These are phyloP conservation scores for Hyaloscypha hepaticicola DNA, from an alignment of 495 filamentous ascomycete genomes.

Conservation along the genomic window DNA sequence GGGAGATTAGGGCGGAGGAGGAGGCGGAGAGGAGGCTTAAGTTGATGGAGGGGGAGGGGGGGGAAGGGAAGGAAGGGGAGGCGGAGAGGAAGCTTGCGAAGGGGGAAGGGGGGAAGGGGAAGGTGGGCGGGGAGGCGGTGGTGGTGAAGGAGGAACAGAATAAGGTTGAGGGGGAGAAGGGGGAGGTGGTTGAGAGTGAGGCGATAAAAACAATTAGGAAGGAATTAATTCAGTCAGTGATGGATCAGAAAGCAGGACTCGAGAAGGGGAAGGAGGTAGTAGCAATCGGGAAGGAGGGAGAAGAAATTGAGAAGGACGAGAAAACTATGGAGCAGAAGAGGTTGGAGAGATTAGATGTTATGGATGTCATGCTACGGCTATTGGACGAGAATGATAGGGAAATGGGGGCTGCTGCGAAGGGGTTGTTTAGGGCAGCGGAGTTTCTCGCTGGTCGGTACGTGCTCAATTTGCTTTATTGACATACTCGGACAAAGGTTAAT, in stretches of 20 bases:
- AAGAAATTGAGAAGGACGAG: background rate
- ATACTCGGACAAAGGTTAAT: background rate
- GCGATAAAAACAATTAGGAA: background rate
- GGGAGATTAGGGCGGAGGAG: background rate
- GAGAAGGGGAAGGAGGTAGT: background rate
- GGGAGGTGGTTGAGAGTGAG: background rate
- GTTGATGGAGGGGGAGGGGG: background rate
- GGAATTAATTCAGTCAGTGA: background rate
- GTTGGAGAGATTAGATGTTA: background rate
- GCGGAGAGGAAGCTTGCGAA: background rate
- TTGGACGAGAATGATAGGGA: constrained; percentile 10
- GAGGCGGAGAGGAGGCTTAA: background rate
- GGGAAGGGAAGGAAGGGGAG: background rate
- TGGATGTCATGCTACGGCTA: background rate
- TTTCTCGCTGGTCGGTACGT: constrained; percentile 54
- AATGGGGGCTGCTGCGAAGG: background rate
- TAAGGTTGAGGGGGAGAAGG: background rate
- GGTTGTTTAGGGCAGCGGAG: constrained; percentile 23
- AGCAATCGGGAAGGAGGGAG: too few species aligned
- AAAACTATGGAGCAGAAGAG: background rate
- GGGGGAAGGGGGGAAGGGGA: background rate
- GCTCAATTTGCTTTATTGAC: background rate
- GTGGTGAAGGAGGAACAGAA: background rate
- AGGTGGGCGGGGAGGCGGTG: background rate
- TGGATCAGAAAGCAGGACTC: background rate